A percentile compares a stretch with the other conserved stretches of the same genome.
Evolutionary conservation across 2,329 filamentous ascomycete genomes (phyloP).

Genomic region (Diaporthe humulicola): DNA sequence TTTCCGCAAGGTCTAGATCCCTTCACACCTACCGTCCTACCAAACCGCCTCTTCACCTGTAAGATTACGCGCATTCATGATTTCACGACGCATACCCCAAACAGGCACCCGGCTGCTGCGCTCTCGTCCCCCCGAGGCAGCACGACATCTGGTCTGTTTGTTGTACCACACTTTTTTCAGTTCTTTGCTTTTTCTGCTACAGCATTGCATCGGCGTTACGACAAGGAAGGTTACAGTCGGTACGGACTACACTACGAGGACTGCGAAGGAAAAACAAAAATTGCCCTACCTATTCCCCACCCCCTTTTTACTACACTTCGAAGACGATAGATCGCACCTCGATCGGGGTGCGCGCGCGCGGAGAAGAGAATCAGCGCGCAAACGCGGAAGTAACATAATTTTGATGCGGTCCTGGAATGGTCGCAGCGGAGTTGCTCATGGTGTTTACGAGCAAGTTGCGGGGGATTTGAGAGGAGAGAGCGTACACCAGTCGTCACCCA

Average conservation of each 20-base stretch:
- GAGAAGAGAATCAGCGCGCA: conserved; percentile 31
- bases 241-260: conserved; percentile 35
- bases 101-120: conserved; percentile 36
- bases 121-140: conserved; percentile 21
- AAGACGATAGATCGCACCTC: conserved; percentile 42
- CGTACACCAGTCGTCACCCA: conserved; percentile 33
- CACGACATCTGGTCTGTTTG: conserved; percentile 27
- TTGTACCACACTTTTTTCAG: conserved; percentile 45
- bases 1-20: conserved; percentile 68
- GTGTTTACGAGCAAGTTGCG: conserved; percentile 11
- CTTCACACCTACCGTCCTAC: neutral
- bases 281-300: conserved; percentile 34
- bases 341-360: conserved; percentile 44
- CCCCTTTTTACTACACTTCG: conserved; percentile 32
- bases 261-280: conserved; percentile 49
- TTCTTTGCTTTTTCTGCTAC: conserved; percentile 38
- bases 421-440: conserved; percentile 33
- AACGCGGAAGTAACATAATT: conserved; percentile 36
- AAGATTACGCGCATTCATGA: conserved; percentile 54
- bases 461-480: conserved; percentile 28
- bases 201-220: conserved; percentile 65
- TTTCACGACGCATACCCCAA: conserved; percentile 55
- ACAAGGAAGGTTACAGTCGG: conserved; percentile 41
- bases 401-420: conserved; percentile 39
- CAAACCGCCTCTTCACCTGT: conserved; percentile 34